These are phyloP conservation scores for Solanum paucissectum DNA, from an alignment of 257 asterid species.

Conservation along the genomic window DNA sequence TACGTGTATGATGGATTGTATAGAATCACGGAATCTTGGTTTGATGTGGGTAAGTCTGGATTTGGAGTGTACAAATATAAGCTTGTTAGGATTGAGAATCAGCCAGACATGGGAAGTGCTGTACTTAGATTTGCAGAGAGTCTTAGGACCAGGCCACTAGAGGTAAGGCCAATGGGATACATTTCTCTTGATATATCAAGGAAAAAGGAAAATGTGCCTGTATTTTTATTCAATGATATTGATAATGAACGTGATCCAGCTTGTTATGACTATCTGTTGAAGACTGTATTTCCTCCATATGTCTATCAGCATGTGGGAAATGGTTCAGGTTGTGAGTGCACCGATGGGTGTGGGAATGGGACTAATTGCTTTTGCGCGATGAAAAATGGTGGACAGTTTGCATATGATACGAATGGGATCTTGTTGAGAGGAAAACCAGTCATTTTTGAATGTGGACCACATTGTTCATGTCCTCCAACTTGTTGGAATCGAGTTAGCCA, in stretches of 20 bases:
- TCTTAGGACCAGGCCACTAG: slow-evolving; percentile 39
- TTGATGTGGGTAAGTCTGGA: slow-evolving; percentile 73
- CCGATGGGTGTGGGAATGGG: slow-evolving; percentile 32
- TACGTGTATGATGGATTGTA: slow-evolving; percentile 85
- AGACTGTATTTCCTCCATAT: slow-evolving; percentile 39
- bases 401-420: slow-evolving; percentile 55
- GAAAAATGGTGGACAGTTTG: slow-evolving; percentile 71
- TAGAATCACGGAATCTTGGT: slow-evolving; percentile 52
- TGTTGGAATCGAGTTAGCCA: slow-evolving; percentile 78
- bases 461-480: slow-evolving; percentile 56
- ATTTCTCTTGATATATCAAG: slow-evolving; percentile 57
- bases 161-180: slow-evolving; percentile 54
- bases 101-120: slow-evolving; percentile 64
- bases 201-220: slow-evolving; percentile 54
- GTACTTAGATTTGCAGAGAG: slow-evolving; percentile 44
- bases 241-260: slow-evolving; percentile 55
- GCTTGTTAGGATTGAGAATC: slow-evolving; percentile 57
- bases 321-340: slow-evolving; percentile 54
- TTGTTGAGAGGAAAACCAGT: slow-evolving; percentile 71
- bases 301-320: slow-evolving; percentile 23
- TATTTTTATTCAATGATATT: slow-evolving; percentile 53
- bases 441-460: slow-evolving; percentile 78
- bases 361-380: slow-evolving; percentile 53
- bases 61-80: slow-evolving; percentile 66
- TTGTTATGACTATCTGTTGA: slow-evolving; percentile 38